These are phyloP conservation scores for Cutaneotrichosporon spelunceum DNA, from an alignment of 1,284 basidiomycete species.

Conservation along the genomic window DNA sequence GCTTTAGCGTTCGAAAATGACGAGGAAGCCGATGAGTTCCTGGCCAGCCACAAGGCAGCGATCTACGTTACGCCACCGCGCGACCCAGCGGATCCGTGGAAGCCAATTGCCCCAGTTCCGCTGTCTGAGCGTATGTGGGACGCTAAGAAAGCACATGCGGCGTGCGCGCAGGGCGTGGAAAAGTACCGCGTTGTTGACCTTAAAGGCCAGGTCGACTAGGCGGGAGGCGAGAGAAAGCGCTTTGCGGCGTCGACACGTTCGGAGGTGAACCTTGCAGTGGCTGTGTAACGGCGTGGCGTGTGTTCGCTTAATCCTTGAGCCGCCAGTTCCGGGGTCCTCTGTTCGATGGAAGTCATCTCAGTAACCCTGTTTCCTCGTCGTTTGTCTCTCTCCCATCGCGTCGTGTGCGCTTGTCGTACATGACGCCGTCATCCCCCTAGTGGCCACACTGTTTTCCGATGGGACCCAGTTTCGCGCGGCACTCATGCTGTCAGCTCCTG, in stretches of 20 bases:
- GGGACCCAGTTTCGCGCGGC: no score
- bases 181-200: slow-evolving; percentile 57
- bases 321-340: background rate
- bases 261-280: background rate
- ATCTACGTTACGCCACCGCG: slow-evolving; percentile 56
- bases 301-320: background rate
- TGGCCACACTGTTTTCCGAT: no score
- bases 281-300: background rate
- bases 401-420: no score
- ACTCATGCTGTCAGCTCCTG: no score
- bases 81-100: slow-evolving; percentile 30
- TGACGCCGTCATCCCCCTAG: no score
- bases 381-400: no score
- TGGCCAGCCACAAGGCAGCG: slow-evolving; percentile 66
- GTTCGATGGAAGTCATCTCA: no score
- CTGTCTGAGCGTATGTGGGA: slow-evolving; percentile 52
- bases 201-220: slow-evolving; percentile 54
- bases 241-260: background rate
- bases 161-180: slow-evolving; percentile 50
- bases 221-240: background rate
- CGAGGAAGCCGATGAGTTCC: slow-evolving; percentile 65
- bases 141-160: slow-evolving; percentile 52
- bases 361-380: no score
- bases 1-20: slow-evolving; percentile 79
- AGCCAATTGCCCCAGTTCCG: slow-evolving; percentile 28